These are phyloP conservation scores for Euphorbia peplus DNA, from an alignment of 345 rosid genomes.

Conservation along the genomic window DNA sequence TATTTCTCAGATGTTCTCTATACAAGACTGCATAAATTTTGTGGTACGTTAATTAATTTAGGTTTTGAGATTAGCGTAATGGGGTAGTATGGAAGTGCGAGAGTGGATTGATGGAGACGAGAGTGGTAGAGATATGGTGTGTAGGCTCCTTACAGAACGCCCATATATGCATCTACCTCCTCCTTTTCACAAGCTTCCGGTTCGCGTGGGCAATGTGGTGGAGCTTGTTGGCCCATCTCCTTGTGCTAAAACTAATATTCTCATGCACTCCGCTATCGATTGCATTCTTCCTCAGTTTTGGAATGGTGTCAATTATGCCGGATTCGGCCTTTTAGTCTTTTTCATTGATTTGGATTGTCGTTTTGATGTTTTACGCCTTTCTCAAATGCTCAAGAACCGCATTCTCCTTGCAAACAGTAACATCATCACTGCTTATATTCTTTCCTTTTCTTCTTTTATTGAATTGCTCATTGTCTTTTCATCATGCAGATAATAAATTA, in stretches of 20 bases:
- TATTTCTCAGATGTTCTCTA: too few relatives aligned
- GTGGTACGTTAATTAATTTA: too few relatives aligned
- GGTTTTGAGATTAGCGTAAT: too few relatives aligned
- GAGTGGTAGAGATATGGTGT: constrained; percentile 12
- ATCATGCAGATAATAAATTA: constrained; percentile 9
- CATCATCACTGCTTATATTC: not conserved
- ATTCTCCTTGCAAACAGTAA: constrained; percentile 38
- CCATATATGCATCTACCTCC: constrained; percentile 2
- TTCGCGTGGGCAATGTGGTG: constrained; percentile 3
- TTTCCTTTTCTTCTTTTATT: not conserved
- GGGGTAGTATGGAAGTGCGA: not conserved
- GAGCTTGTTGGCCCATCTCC: constrained; percentile 59
- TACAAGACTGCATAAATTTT: too few relatives aligned
- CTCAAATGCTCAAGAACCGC: constrained; percentile 55
- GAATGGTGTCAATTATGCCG: constrained; percentile 66
- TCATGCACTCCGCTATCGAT: constrained; percentile 58
- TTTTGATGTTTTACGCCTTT: constrained; percentile 55
- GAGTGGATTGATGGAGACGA: constrained; percentile 9
- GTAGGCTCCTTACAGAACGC: not conserved
- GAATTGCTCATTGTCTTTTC: not conserved
- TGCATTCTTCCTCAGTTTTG: constrained; percentile 68
- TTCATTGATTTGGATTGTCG: constrained; percentile 79
- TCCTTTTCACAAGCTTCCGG: constrained; percentile 9
- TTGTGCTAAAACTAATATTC: constrained; percentile 67
- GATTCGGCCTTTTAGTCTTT: constrained; percentile 51